Evolutionary conservation across 2,329 filamentous ascomycete species (phyloP), one percentile per base, ranked within the genome.

Genomic region (Claviceps sp.): DNA sequence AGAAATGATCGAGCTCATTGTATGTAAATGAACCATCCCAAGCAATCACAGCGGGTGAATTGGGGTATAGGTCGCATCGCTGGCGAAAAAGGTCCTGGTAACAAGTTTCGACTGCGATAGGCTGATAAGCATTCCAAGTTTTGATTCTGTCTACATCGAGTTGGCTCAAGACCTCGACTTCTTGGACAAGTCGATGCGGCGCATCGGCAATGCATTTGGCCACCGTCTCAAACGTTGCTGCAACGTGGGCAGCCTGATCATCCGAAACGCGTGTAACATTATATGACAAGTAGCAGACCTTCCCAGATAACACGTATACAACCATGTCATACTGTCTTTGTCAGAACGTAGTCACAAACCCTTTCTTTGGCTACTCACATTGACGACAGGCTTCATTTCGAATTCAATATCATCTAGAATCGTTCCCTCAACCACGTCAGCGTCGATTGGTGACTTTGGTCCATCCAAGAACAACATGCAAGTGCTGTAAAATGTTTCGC

Each of bases 1-100:
- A 49, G 4, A 16, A 41, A 20, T 13, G 26, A 43, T 54, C 47
- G 14, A 52, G 45, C 16, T 54, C 24, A 9, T n/a, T 5, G 16
- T 54, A 54, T 34, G 47, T 50, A 38, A 52, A 50, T 22, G 26
- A 52, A 16, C 53, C 53, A 37, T 54, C 47, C 53, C 50, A 54
- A 11, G 53, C 42, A 48, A 24, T n/a, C 18, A 54, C 49, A 30
- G 53, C 53, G 16, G 38, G 38, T 30, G 24, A 37, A 8, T 54
- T 20, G 34, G 53, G 53, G 3, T 20, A 14, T 20, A 47, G 26
- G 44, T 47, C 24, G 44, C 44, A 37, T 34, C 34, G 44, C 26
- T 18, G 44, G 24, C 20, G 24, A 1, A 47, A 16, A 16, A 47
- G 26, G 16, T 18, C 24, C n/a, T 47, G 44, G 26, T 34, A 16